These are phyloP conservation scores for Xerocomus potaroensis DNA, from an alignment of 768 basidiomycete species.

Conservation along the genomic window DNA sequence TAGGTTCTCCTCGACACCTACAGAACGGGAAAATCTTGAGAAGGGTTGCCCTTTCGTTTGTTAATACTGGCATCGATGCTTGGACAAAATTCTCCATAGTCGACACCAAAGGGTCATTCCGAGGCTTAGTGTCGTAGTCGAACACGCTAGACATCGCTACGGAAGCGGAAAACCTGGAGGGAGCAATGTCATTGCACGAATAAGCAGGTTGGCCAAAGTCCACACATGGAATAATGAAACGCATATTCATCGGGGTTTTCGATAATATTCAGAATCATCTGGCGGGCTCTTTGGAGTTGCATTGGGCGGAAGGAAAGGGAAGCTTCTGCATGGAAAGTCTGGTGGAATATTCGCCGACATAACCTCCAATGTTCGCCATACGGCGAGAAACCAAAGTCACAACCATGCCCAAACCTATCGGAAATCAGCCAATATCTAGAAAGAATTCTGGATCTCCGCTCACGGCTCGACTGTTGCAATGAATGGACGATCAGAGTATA, in stretches of 20 bases:
- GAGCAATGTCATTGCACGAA: not conserved
- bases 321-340: conserved; percentile 12
- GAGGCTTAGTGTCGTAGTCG: conserved; percentile 13
- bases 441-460: not conserved
- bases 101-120: conserved; percentile 9
- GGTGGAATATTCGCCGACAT: conserved; percentile 17
- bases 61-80: not conserved
- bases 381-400: not conserved
- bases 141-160: conserved; percentile 19
- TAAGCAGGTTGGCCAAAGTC: not conserved
- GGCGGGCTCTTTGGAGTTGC: conserved; percentile 12
- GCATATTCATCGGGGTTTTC: conserved; percentile 4
- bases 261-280: conserved; percentile 9
- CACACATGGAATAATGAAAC: conserved; percentile 7
- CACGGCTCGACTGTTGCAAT: conserved; percentile 4
- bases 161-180: conserved; percentile 27
- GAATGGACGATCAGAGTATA: conserved; percentile 12
- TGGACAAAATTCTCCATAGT: not conserved
- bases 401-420: conserved; percentile 5
- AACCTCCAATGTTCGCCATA: conserved; percentile 11
- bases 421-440: not conserved
- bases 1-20: conserved; percentile 7
- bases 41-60: conserved; percentile 2
- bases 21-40: conserved; percentile 13
- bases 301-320: conserved; percentile 8